phyloP scores from a whole-genome alignment of 345 rosid species.

The Hypericum perforatum region DNA sequence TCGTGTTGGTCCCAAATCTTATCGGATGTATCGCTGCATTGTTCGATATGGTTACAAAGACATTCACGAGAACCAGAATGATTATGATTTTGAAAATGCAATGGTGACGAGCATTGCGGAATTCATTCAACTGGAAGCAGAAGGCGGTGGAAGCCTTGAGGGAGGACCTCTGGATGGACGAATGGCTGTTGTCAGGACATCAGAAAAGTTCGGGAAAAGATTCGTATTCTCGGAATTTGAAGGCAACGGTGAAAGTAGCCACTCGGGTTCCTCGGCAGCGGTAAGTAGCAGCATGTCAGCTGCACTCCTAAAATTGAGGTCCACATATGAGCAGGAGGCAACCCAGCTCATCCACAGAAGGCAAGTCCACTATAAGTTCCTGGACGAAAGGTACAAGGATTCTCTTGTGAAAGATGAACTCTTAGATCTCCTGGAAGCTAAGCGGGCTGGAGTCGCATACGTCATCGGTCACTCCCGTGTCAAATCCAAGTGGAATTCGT shows the following conservation, averaged over 20 bases:
- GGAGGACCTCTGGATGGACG: conserved; percentile 54
- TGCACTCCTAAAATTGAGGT: conserved; percentile 38
- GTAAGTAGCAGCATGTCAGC: conserved; percentile 58
- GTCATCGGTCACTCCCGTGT: conserved; percentile 61
- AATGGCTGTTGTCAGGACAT: conserved; percentile 71
- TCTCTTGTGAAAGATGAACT: conserved; percentile 69
- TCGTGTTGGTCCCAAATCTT: conserved; percentile 85
- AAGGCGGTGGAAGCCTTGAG: conserved; percentile 43
- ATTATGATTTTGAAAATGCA: conserved; percentile 68
- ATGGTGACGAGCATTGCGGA: conserved; percentile 83
- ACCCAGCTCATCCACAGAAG: conserved; percentile 36
- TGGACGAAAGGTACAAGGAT: conserved; percentile 46
- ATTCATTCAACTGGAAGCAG: conserved; percentile 88
- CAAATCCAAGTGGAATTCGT: conserved; percentile 63
- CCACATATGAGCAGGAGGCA: conserved; percentile 57
- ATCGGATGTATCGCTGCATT: conserved; percentile 79
- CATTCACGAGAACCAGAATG: conserved; percentile 40
- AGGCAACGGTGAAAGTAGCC: conserved; percentile 30
- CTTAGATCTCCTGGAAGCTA: conserved; percentile 63
- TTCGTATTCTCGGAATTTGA: conserved; percentile 39
- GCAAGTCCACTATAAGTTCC: conserved; percentile 44
- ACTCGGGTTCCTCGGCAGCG: conserved; percentile 22
- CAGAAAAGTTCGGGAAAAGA: conserved; percentile 67
- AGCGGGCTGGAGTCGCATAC: conserved; percentile 64
- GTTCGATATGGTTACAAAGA: conserved; percentile 85